Evolutionary conservation across 768 basidiomycete genomes (phyloP), one percentile per base, ranked within the genome.

Genomic region (Mrakia gelida): DNA sequence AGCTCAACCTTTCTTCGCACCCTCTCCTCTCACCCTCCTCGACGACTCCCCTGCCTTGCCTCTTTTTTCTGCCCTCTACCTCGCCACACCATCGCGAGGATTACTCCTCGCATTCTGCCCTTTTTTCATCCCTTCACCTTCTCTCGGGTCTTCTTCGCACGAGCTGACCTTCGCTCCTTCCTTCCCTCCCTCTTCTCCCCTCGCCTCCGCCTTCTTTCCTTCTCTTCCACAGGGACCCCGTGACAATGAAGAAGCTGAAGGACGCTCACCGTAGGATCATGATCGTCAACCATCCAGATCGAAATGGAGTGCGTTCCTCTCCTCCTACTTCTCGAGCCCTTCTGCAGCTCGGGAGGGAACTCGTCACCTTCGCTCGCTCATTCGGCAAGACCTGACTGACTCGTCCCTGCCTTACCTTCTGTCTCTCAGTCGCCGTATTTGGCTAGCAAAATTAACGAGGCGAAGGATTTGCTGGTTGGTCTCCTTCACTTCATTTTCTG

Each of bases 381-480:
- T 16, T 21, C 49, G 18, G 49, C 49, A 52, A 15, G 18, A 16
- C 49, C 18, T 52, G 49, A 52, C 49, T 21, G 49, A 52, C 49
- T 21, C 28, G 8, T 63, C 34, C n/a, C 56, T 43, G 3, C 10
- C 26, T 63, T n/a, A n/a, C n/a, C 13, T 75, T 43, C n/a, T 65
- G 32, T 73, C 28, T 16, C 9, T 7, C 34, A 79, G 78, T 93
- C 95, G n/a, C 97, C 97, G 10, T 99, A 98, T 85, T 86, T 98
- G 71, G 95, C 97, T 18, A 95, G 94, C 82, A 98, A 99, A 88
- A 96, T 98, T 80, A 99, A 99, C 85, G 97, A 99, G 83, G 97
- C 96, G 0, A 98, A 97, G 84, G 96, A 94, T 82, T 80, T 96
- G 77, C 84, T 97, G 68, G 95, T 79, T 9, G 34, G 78, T 71